A percentile compares a stretch with the other conserved stretches of the same genome.
Evolutionary conservation across 2,329 filamentous ascomycete genomes (phyloP).

Genomic region (Clarireedia monteithiana): DNA sequence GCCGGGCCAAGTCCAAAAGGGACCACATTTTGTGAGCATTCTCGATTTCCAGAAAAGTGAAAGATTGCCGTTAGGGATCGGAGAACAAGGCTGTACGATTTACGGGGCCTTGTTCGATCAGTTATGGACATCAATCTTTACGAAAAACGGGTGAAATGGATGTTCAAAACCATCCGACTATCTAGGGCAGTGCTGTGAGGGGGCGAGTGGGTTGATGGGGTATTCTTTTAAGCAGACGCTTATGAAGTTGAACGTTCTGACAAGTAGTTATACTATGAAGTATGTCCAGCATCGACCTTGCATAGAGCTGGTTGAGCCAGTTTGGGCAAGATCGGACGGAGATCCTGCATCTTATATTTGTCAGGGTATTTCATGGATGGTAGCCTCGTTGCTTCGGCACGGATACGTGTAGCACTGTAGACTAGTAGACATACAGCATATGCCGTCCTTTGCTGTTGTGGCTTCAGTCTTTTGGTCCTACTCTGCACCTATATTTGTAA

Average conservation of each 20-base stretch:
- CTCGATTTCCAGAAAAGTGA: conserved; percentile 6
- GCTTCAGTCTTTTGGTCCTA: too few relatives aligned
- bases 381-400: background rate
- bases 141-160: background rate
- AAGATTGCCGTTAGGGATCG: conserved; percentile 9
- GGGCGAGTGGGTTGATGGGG: background rate
- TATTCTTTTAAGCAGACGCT: background rate
- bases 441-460: too few relatives aligned
- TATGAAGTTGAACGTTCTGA: background rate
- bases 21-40: conserved; percentile 2
- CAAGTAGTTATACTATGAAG: background rate
- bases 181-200: background rate
- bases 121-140: background rate
- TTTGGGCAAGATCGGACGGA: background rate
- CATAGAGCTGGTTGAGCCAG: background rate
- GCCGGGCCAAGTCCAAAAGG: conserved; percentile 1
- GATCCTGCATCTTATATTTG: background rate
- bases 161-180: background rate
- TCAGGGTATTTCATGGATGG: background rate
- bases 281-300: conserved; percentile 1
- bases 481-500: too few relatives aligned
- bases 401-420: background rate
- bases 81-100: conserved; percentile 11
- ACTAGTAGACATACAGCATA: too few relatives aligned
- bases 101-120: background rate